phyloP scores from a whole-genome alignment of 805 yeast species.

The Candida xiaguanensis region DNA sequence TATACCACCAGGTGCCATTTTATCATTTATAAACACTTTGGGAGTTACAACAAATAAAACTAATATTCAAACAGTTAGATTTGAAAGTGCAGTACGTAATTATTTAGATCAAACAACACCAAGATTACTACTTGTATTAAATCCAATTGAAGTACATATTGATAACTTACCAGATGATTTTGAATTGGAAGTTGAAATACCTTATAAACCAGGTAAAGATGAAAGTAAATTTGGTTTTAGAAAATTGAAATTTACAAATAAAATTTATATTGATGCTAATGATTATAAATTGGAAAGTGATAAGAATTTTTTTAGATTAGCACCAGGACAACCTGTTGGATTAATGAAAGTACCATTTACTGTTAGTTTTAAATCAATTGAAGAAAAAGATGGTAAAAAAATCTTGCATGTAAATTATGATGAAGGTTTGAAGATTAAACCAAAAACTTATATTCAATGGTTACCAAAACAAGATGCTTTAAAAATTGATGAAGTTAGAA shows the following conservation, averaged over 20 bases:
- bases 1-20: constrained; percentile 96
- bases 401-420: constrained; percentile 78
- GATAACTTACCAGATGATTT: constrained; percentile 78
- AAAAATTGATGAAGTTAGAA: constrained; percentile 69
- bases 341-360: constrained; percentile 86
- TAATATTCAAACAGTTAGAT: constrained; percentile 84
- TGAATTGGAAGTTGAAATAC: constrained; percentile 68
- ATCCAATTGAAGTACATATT: constrained; percentile 79
- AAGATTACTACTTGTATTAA: constrained; percentile 86
- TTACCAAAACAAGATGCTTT: constrained; percentile 66
- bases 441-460: constrained; percentile 98
- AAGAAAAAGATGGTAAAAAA: constrained; percentile 64
- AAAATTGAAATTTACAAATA: constrained; percentile 70
- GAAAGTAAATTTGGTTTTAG: constrained; percentile 56
- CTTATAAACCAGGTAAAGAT: constrained; percentile 78
- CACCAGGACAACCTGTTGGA: constrained; percentile 94
- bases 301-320: constrained; percentile 84
- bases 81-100: constrained; percentile 84
- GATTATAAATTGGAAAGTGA: constrained; percentile 72
- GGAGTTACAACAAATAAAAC: constrained; percentile 96
- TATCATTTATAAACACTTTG: constrained; percentile 86
- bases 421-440: constrained; percentile 58
- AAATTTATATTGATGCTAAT: constrained; percentile 77
- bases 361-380: constrained; percentile 65
- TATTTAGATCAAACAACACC: constrained; percentile 91